Evolutionary conservation across 768 basidiomycete genomes (phyloP).

Genomic region (Pulveroboletus frians): DNA sequence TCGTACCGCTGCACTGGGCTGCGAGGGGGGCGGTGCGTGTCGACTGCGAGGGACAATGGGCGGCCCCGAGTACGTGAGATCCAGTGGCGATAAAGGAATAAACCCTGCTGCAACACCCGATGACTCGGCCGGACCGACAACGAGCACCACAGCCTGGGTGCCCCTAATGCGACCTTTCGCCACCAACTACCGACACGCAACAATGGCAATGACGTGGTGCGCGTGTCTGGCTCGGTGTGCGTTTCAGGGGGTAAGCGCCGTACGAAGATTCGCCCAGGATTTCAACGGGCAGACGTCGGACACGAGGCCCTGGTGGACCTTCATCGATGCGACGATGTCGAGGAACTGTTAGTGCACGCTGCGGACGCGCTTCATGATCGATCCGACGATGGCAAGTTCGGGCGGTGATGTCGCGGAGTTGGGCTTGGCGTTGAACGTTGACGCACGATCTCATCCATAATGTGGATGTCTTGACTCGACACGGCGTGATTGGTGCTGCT

Average conservation of each 20-base stretch:
- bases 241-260: constrained; percentile 30
- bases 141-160: constrained; percentile 45
- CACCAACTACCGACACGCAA: constrained; percentile 39
- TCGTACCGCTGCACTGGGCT: constrained; percentile 21
- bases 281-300: constrained; percentile 40
- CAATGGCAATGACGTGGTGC: constrained; percentile 34
- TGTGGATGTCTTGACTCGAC: constrained; percentile 7
- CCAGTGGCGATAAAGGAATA: constrained; percentile 16
- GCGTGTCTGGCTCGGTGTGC: constrained; percentile 20
- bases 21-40: constrained; percentile 4
- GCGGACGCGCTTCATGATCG: constrained; percentile 10
- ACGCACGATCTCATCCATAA: constrained; percentile 13
- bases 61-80: constrained; percentile 15
- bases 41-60: constrained; percentile 22
- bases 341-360: constrained; percentile 7
- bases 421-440: constrained; percentile 10
- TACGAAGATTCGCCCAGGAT: constrained; percentile 44
- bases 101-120: constrained; percentile 5
- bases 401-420: constrained; percentile 9
- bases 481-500: constrained; percentile 13
- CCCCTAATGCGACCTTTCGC: constrained; percentile 35
- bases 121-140: constrained; percentile 24
- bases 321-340: constrained; percentile 15
- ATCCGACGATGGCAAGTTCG: constrained; percentile 13
- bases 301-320: constrained; percentile 23